Evolutionary conservation across 495 filamentous ascomycete genomes (phyloP), one percentile per base, ranked within the genome.

Genomic region (Astrocystis sublimbata): DNA sequence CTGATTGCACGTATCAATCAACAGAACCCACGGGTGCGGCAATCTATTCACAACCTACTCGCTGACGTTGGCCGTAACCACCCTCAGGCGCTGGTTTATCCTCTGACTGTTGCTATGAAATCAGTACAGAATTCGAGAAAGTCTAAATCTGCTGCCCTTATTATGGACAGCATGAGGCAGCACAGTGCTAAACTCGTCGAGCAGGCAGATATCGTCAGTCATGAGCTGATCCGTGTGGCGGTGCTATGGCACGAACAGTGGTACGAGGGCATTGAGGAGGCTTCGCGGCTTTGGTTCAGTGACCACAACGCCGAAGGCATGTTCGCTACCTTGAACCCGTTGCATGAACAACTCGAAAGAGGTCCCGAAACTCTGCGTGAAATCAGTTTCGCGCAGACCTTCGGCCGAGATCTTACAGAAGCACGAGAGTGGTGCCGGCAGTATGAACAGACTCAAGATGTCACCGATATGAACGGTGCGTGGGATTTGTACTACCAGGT

Each of bases 401-500:
- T 99, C 66, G 94, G 94, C 15, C 89, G 94, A 23, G 96, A 99
- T 69, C 82, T 99, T 17, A 87, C 89, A 31, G 94, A 99, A 68
- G 94, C 94, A 5, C 89, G 90, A 49, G 92, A 98, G 63, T 99
- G 92, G 85, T 97, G 94, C 77, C 86, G 89, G 54, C 86, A 93
- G n/a, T 98, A 93, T 74, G 88, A 88, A 58, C 84, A 85, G 30
- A 93, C 92, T 1, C 83, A 88, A 42, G 94, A 99, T 65, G 85
- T 92, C 59, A 93, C 92, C 47, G 96, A 99, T 70, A 82, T 99
- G 47, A 98, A 97, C 72, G 91, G 94, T 71, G 94, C 94, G 4
- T 99, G 94, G 94, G 94, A 99, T 75, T 82, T 99, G 6, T 99
- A 99, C 73, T 98, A 99, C 71, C 92, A 94, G 36, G 96, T 88